Percentiles rank a stretch among this genome's conserved stretches.
Conservation (phyloP, 2,329 filamentous ascomycete genomes). For the Colletotrichum endophyticum region DNA sequence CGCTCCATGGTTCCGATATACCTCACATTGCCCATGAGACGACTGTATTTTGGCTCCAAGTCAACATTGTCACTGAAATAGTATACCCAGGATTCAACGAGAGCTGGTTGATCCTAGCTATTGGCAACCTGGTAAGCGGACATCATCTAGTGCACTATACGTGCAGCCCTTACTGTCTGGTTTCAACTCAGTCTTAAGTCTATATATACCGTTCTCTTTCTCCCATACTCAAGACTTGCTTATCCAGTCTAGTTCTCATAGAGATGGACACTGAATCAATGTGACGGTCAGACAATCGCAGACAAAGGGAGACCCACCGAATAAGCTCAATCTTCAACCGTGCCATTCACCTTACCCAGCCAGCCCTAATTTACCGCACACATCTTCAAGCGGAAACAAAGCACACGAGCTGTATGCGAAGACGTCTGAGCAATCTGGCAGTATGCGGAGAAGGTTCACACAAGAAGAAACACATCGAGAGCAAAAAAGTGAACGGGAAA, state of each 20-base stretch:
- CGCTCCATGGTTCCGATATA: accelerated
- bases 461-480: background rate
- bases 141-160: background rate
- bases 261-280: background rate
- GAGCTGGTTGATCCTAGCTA: background rate
- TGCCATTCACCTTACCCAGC: background rate
- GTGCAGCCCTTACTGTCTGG: accelerated
- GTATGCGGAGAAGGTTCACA: background rate
- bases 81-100: background rate
- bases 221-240: accelerated
- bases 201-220: accelerated
- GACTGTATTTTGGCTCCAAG: accelerated
- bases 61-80: background rate
- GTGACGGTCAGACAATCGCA: background rate
- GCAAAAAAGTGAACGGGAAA: background rate
- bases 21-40: accelerated
- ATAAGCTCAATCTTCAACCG: background rate
- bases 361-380: background rate
- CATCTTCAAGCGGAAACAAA: background rate
- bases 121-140: background rate
- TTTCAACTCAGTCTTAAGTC: background rate
- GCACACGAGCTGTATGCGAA: background rate
- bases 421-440: background rate
- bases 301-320: background rate
- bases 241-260: background rate